phyloP scores from a whole-genome alignment of 495 filamentous ascomycete species.

The Penicillium cinerascens region DNA sequence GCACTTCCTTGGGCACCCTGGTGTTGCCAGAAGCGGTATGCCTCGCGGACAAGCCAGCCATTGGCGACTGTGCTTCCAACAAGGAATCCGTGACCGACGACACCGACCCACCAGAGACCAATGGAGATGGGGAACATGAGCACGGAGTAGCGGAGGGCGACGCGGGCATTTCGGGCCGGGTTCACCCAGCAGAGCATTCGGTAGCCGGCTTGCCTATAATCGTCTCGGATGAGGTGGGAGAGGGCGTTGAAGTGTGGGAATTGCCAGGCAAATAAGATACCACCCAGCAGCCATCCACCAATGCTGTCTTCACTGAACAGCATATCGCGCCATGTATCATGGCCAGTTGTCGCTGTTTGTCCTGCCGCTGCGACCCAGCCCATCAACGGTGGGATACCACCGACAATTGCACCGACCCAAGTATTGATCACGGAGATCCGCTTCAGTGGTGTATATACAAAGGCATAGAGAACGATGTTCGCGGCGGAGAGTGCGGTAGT shows the following conservation, averaged over 20 bases:
- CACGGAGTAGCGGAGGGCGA: constrained; percentile 83
- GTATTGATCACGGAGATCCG: constrained; percentile 85
- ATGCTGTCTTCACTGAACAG: constrained; percentile 65
- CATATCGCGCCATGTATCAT: constrained; percentile 72
- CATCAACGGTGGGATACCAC: constrained; percentile 94
- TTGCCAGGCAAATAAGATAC: constrained; percentile 89
- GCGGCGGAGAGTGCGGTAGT: constrained; percentile 77
- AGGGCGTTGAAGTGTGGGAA: constrained; percentile 97
- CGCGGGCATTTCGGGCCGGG: constrained; percentile 74
- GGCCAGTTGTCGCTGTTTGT: constrained; percentile 71
- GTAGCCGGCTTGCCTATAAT: constrained; percentile 85
- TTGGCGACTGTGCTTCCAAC: constrained; percentile 79
- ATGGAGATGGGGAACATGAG: constrained; percentile 84
- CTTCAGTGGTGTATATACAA: constrained; percentile 89
- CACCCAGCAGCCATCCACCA: constrained; percentile 87
- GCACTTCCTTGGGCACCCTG: constrained; percentile 79
- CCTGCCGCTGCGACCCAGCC: constrained; percentile 94
- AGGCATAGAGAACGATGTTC: constrained; percentile 88
- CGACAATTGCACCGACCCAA: constrained; percentile 90
- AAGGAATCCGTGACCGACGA: constrained; percentile 87
- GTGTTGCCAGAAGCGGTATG: constrained; percentile 74
- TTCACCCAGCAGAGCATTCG: constrained; percentile 90
- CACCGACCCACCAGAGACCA: constrained; percentile 72
- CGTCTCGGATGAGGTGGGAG: constrained; percentile 79
- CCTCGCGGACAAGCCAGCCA: constrained; percentile 78